Conservation (phyloP, 129 eudicot species). For the Mikania micrantha region DNA sequence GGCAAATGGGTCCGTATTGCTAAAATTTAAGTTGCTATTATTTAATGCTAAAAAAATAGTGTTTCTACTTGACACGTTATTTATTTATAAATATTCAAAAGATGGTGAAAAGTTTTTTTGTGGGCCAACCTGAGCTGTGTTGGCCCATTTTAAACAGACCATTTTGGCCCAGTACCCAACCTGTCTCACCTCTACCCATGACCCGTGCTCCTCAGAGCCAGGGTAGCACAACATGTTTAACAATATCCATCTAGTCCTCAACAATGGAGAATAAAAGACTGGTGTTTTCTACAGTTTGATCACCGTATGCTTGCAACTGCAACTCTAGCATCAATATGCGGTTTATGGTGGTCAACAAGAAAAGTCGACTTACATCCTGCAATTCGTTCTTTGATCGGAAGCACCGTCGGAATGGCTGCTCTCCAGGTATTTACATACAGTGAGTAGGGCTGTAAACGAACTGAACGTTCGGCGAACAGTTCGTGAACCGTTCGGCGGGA, state of each 20-base stretch:
- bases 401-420: conserved; percentile 92
- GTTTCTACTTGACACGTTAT: not conserved
- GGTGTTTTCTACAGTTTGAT: conserved; percentile 56
- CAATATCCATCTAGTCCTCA: not conserved
- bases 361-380: conserved; percentile 89
- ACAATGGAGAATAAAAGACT: not conserved
- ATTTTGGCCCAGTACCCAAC: not conserved
- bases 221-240: not conserved
- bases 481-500: too few species aligned
- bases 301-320: conserved; percentile 93
- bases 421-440: conserved; percentile 55
- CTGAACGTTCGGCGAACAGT: too few species aligned
- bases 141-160: not conserved
- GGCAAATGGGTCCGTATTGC: too few species aligned
- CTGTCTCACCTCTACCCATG: not conserved
- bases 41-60: not conserved
- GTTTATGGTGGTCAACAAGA: conserved; percentile 81
- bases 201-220: not conserved
- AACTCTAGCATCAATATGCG: conserved; percentile 55
- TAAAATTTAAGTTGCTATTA: too few species aligned
- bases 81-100: not conserved
- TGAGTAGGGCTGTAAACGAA: too few species aligned
- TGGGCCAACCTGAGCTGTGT: not conserved
- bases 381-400: conserved; percentile 61
- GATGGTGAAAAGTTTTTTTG: not conserved